A percentile compares a stretch with the other conserved stretches of the same genome.
These are phyloP conservation scores for Trametes polyzona DNA, from an alignment of 1,284 basidiomycete species.

Conservation along the genomic window DNA sequence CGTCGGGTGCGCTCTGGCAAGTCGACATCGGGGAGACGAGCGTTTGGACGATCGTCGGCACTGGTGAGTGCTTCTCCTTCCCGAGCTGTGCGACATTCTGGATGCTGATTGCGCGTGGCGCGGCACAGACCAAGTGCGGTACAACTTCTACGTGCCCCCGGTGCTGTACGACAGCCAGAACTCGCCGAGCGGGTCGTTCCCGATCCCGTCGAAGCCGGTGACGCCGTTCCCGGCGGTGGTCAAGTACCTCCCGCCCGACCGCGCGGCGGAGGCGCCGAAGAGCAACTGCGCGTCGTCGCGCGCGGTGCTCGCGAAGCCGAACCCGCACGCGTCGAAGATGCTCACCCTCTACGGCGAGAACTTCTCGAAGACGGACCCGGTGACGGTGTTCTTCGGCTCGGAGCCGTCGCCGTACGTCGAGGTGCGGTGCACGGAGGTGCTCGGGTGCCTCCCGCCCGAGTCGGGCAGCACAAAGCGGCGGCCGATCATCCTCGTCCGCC, in stretches of 20 bases:
- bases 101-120: constrained; percentile 7
- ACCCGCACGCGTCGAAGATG: constrained; percentile 73
- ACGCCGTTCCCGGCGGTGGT: constrained; percentile 86
- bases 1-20: constrained; percentile 83
- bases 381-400: constrained; percentile 87
- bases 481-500: constrained; percentile 84
- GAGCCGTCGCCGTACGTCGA: constrained; percentile 88
- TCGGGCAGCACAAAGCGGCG: constrained; percentile 64
- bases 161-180: constrained; percentile 78
- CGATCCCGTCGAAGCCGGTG: constrained; percentile 78
- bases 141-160: constrained; percentile 93
- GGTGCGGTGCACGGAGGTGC: constrained; percentile 88
- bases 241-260: constrained; percentile 85
- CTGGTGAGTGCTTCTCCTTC: constrained; percentile 53
- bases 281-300: constrained; percentile 65
- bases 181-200: constrained; percentile 66
- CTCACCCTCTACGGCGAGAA: constrained; percentile 90
- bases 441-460: constrained; percentile 77
- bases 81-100: background rate
- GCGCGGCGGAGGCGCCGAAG: constrained; percentile 75
- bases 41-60: constrained; percentile 93
- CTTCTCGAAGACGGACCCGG: constrained; percentile 78
- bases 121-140: constrained; percentile 75
- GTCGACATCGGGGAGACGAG: constrained; percentile 89
- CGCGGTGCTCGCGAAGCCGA: constrained; percentile 71